Percentiles rank a stretch among this genome's conserved stretches.
These are phyloP conservation scores for Alternaria hordeiaustralica DNA, from an alignment of 2,329 filamentous ascomycete genomes.

Conservation along the genomic window DNA sequence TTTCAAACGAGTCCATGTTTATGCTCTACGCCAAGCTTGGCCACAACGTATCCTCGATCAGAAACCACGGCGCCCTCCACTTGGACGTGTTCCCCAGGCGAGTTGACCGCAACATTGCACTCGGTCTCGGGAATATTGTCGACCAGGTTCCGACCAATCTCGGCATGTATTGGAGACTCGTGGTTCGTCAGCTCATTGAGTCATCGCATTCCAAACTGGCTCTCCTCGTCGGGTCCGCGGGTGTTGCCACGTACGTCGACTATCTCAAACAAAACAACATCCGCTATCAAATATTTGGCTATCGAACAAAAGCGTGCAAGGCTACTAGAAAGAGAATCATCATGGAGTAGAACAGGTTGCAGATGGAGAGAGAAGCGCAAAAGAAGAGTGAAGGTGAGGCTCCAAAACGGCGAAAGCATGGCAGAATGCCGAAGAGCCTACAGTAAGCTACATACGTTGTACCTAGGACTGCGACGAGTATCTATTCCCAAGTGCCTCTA, in stretches of 20 bases:
- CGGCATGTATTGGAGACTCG: not conserved
- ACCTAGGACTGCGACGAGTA: no score
- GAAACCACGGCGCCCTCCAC: not conserved
- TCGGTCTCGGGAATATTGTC: not conserved
- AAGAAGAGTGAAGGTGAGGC: not conserved
- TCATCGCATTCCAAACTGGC: not conserved
- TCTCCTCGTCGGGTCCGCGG: not conserved
- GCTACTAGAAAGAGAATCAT: not conserved
- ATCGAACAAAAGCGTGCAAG: not conserved
- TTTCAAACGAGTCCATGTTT: not conserved
- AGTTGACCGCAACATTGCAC: not conserved
- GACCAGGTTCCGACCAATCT: not conserved
- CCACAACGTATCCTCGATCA: not conserved
- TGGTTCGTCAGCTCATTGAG: not conserved
- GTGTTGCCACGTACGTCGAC: not conserved
- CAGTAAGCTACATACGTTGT: no score
- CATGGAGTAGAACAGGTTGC: not conserved
- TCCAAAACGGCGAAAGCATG: no score
- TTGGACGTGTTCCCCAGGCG: not conserved
- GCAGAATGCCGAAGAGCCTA: no score
- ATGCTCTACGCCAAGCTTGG: not conserved
- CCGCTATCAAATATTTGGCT: not conserved
- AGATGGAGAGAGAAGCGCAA: not conserved
- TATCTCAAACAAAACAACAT: not conserved
- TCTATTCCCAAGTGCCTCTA: no score